Evolutionary conservation across 352 stramenopile genomes (phyloP).

Genomic region (Thraustochytrium striatum): DNA sequence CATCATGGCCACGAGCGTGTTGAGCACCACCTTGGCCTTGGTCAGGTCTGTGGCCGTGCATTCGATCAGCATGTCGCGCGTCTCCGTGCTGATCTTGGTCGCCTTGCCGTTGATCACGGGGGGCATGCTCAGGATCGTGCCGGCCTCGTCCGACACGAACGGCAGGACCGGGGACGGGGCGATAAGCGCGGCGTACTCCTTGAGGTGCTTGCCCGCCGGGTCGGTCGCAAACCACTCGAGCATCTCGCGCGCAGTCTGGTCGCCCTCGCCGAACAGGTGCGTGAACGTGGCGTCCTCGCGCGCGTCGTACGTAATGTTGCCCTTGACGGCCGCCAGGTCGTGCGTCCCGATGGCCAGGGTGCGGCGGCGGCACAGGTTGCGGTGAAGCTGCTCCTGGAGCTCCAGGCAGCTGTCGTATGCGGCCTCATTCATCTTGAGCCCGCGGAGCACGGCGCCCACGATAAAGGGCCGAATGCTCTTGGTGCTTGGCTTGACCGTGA

Average conservation of each 20-base stretch:
- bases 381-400: constrained; percentile 99
- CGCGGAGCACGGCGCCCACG: constrained; percentile 92
- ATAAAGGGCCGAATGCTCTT: constrained; percentile 90
- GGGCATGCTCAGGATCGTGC: constrained; percentile 91
- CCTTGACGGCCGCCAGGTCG: constrained; percentile 90
- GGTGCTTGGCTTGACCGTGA: constrained; percentile 76
- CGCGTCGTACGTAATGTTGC: constrained; percentile 85
- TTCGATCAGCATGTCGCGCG: constrained; percentile 99
- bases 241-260: constrained; percentile 88
- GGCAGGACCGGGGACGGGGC: constrained; percentile 97
- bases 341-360: constrained; percentile 99
- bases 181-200: constrained; percentile 98
- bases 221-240: constrained; percentile 93
- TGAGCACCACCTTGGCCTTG: constrained; percentile 98
- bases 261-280: constrained; percentile 72
- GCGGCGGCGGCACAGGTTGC: constrained; percentile 97
- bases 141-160: constrained; percentile 91
- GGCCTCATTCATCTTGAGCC: constrained; percentile 89
- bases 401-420: constrained; percentile 99
- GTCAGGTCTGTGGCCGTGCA: constrained; percentile 98
- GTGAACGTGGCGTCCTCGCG: constrained; percentile 92
- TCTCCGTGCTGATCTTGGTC: constrained; percentile 88
- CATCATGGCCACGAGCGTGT: constrained; percentile 99
- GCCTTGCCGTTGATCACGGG: constrained; percentile 99
- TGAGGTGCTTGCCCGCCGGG: constrained; percentile 91